phyloP scores from a whole-genome alignment of 176 grass and related monocot genomes.

The Lolium multiflorum region DNA sequence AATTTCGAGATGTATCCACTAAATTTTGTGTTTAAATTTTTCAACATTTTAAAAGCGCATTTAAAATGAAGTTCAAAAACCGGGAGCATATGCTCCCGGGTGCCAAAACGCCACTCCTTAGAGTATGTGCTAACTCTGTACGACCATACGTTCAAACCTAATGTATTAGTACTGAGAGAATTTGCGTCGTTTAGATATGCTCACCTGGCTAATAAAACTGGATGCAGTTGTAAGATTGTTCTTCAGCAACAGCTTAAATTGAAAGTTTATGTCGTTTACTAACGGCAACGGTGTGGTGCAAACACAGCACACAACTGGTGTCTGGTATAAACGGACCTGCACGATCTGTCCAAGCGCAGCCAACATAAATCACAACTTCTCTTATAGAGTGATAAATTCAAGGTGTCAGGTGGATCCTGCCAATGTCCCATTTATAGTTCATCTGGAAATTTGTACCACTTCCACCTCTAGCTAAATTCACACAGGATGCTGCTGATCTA shows the following conservation, averaged over 20 bases:
- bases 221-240: neutral
- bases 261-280: too few relatives aligned
- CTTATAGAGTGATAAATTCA: neutral
- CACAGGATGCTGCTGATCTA: neutral
- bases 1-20: too few relatives aligned
- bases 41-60: too few relatives aligned
- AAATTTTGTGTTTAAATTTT: too few relatives aligned
- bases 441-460: too few relatives aligned
- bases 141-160: neutral
- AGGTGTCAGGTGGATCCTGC: too few relatives aligned
- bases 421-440: too few relatives aligned
- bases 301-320: neutral
- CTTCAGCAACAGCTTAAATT: neutral
- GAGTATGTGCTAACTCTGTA: slow-evolving; percentile 17
- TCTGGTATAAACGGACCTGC: neutral
- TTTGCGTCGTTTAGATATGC: neutral
- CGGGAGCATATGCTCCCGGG: too few relatives aligned
- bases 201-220: neutral
- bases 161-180: neutral
- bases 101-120: too few relatives aligned
- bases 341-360: neutral
- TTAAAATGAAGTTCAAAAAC: too few relatives aligned
- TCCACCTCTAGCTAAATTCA: too few relatives aligned
- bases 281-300: too few relatives aligned
- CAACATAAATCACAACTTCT: neutral